Base-by-base conservation (phyloP, 176 grass and related monocot genomes). In the Lolium rigidum region DNA sequence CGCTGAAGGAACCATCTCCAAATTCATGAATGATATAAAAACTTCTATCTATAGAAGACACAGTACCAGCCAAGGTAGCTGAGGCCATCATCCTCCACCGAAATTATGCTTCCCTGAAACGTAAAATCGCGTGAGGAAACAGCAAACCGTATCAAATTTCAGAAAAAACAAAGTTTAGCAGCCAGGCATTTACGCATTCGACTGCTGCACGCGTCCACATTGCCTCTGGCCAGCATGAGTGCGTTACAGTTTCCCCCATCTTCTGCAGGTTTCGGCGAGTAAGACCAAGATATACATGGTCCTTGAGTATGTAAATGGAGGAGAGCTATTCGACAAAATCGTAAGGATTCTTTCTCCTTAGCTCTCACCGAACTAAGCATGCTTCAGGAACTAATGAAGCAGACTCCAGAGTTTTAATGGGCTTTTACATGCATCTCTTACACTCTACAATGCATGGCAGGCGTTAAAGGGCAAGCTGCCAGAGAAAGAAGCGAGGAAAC, bases 211-310 rank as follows among this genome's bases (percentile, higher is more conserved):
- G 31, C 22, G 8, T 4, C 49, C 43, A 69, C 21, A 12, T 44
- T 54, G 9, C 13, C 13, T 12, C n/a, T 52, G 55, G 24, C 20
- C 6, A 18, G 21, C 17, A 25, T 57, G 39, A 18, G 5, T 70
- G 56, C 18, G 52, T 77, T 58, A 51, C 59, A 79, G 2, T 51
- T 67, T 80, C 61, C 64, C 37, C 4, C 44, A 60, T 39, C 25
- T 76, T 55, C 16, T 85, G 78, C 82, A 99, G 97, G 90, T 99
- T 73, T 92, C 88, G 80, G 97, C 97, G 10, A 99, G 94, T 85
- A 95, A 94, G 69, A 96, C 97, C 20, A 99, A 96, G 78, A 96
- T 99, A 87, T 98, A 96, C 74, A 95, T 96, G 79, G 92, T 99
- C 72, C 92, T 99, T 7, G 97, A 99, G 76, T 92, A 90, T 41